Conservation (phyloP, 257 asterid genomes). For the Ocimum tenuiflorum region DNA sequence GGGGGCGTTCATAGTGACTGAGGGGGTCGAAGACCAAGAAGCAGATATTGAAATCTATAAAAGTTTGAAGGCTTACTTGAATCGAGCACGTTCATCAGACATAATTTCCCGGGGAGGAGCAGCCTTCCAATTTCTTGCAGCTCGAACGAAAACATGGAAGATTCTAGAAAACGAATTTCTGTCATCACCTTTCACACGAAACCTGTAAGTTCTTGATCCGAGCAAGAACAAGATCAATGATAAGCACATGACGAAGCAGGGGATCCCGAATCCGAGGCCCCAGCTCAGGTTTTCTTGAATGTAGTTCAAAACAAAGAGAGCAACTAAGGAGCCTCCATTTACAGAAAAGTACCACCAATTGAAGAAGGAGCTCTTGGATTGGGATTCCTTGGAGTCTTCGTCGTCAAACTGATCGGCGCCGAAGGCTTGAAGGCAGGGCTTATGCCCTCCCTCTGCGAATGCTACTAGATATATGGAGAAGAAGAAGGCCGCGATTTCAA, state of each 20-base stretch:
- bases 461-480: constrained; percentile 33
- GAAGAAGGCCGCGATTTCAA: constrained; percentile 32
- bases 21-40: no score
- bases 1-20: no score
- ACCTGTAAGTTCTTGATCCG: constrained; percentile 39
- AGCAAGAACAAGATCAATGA: constrained; percentile 31
- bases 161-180: constrained; percentile 27
- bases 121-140: constrained; percentile 18
- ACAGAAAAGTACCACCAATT: constrained; percentile 29
- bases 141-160: constrained; percentile 20
- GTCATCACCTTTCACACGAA: constrained; percentile 8
- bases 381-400: constrained; percentile 21
- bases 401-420: constrained; percentile 43
- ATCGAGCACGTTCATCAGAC: constrained; percentile 5
- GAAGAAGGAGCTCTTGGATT: constrained; percentile 35
- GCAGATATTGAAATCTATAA: no score
- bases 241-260: constrained; percentile 42
- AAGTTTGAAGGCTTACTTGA: not conserved
- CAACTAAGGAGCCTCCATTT: not conserved
- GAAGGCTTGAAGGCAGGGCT: constrained; percentile 31
- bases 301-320: constrained; percentile 27
- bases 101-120: not conserved
- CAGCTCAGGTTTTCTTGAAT: constrained; percentile 51
- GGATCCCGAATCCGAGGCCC: constrained; percentile 57
- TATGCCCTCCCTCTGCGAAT: constrained; percentile 46